phyloP scores from a whole-genome alignment of 225 moss, liverwort and hornwort genomes.

The Antitrichia curtipendula region DNA sequence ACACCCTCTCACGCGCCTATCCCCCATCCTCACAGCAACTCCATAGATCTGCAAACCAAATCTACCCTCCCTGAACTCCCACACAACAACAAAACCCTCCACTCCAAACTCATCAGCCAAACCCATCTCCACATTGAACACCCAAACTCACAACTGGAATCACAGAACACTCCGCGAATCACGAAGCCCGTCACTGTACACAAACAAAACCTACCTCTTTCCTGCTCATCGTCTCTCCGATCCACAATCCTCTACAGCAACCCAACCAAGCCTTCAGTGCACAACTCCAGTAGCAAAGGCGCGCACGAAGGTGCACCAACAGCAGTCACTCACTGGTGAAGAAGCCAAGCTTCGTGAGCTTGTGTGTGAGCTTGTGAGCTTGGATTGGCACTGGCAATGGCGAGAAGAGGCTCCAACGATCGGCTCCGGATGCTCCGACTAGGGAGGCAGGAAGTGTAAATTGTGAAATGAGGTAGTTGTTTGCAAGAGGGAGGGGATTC shows the following conservation, averaged over 20 bases:
- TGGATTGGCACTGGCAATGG: not conserved
- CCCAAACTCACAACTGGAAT: not conserved
- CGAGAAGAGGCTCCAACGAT: not conserved
- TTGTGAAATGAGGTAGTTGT: not conserved
- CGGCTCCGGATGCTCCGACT: constrained; percentile 5
- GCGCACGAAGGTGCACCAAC: not conserved
- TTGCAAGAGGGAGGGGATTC: not conserved
- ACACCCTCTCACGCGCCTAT: not conserved
- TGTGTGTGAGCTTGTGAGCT: not conserved
- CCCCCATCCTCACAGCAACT: not conserved
- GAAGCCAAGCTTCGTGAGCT: not conserved
- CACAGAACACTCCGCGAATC: not conserved
- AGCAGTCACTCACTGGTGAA: not conserved
- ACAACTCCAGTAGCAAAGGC: not conserved
- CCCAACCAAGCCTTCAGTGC: not conserved
- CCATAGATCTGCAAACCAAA: not conserved
- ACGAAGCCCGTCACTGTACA: not conserved
- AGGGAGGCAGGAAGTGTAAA: not conserved
- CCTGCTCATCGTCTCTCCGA: not conserved
- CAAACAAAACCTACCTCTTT: not conserved
- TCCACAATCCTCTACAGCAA: not conserved
- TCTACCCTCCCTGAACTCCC: not conserved
- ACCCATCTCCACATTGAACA: not conserved
- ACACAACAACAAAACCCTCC: not conserved
- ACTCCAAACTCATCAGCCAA: not conserved